Percentiles rank a stretch among this genome's conserved stretches.
phyloP scores from a whole-genome alignment of 371 early-diverging fungal genomes.

The Capillidium rhysosporum region DNA sequence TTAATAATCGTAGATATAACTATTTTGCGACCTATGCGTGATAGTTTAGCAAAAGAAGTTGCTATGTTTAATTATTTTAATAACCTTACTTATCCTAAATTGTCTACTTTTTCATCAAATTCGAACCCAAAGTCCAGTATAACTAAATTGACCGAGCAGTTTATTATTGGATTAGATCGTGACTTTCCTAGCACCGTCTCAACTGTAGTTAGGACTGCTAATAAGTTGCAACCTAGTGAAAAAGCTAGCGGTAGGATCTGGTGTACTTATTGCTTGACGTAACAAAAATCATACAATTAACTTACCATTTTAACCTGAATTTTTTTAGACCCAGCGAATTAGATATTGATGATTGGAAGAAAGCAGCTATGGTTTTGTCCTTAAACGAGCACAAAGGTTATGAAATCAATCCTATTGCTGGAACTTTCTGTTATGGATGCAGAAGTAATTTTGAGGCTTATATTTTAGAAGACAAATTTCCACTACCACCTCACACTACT shows the following conservation, averaged over 20 bases:
- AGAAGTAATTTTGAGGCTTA: constrained; percentile 15
- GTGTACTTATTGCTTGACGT: constrained; percentile 36
- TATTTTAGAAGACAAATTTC: constrained; percentile 19
- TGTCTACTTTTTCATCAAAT: constrained; percentile 19
- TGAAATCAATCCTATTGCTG: neutral
- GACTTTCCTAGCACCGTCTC: constrained; percentile 75
- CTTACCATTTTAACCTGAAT: neutral
- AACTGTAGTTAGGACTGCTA: constrained; percentile 65
- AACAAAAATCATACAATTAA: constrained; percentile 6
- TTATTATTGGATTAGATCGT: constrained; percentile 52
- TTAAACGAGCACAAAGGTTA: neutral
- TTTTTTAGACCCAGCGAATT: neutral
- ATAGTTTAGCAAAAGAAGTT: constrained; percentile 58
- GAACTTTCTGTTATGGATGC: constrained; percentile 30
- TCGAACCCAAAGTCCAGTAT: constrained; percentile 27
- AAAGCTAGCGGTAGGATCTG: constrained; percentile 16
- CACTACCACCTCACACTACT: constrained; percentile 10
- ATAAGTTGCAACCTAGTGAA: constrained; percentile 36
- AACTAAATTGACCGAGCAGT: constrained; percentile 50
- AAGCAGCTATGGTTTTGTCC: neutral
- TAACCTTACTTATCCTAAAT: constrained; percentile 23
- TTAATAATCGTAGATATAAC: constrained; percentile 18
- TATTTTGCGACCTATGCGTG: constrained; percentile 62
- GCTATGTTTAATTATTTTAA: constrained; percentile 41
- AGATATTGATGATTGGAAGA: neutral